phyloP scores from a whole-genome alignment of 1,139 yeast genomes.

The Taiozyma sp. region DNA sequence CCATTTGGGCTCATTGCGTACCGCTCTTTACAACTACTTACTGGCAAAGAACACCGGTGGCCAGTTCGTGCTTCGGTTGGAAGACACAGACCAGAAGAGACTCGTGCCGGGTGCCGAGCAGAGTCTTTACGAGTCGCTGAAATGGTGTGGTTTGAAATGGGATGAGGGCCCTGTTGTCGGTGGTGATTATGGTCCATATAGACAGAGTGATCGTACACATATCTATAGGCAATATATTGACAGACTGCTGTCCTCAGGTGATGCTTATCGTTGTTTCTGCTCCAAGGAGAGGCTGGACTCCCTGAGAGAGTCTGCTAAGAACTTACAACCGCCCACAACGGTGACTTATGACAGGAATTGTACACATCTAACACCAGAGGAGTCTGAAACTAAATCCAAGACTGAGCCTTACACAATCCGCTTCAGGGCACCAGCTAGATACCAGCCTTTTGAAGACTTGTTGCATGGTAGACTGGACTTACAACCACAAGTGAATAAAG shows the following conservation, averaged over 20 bases:
- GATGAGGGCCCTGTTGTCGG: slow-evolving; percentile 72
- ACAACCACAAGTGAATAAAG: slow-evolving; percentile 71
- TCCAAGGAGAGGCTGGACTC: slow-evolving; percentile 68
- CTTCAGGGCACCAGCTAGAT: slow-evolving; percentile 63
- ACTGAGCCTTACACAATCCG: slow-evolving; percentile 44
- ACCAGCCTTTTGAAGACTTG: slow-evolving; percentile 63
- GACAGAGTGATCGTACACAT: slow-evolving; percentile 72
- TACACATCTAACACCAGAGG: slow-evolving; percentile 35
- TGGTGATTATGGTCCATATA: slow-evolving; percentile 69
- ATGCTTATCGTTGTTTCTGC: slow-evolving; percentile 86
- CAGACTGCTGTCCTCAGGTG: slow-evolving; percentile 51
- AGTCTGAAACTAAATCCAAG: slow-evolving; percentile 31
- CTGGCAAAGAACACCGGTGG: slow-evolving; percentile 80
- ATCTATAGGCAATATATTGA: slow-evolving; percentile 59
- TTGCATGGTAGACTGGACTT: slow-evolving; percentile 71
- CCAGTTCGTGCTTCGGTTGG: slow-evolving; percentile 72
- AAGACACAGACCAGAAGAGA: slow-evolving; percentile 86
- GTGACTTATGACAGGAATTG: slow-evolving; percentile 91
- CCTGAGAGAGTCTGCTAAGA: slow-evolving; percentile 67
- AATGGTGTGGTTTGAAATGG: slow-evolving; percentile 69
- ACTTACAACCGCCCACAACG: slow-evolving; percentile 79
- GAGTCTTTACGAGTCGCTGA: slow-evolving; percentile 66
- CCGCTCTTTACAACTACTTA: slow-evolving; percentile 86
- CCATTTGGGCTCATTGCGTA: slow-evolving; percentile 88
- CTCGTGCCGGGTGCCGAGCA: slow-evolving; percentile 77